phyloP scores from a whole-genome alignment of 768 basidiomycete genomes.

The Polyporus arcularius region DNA sequence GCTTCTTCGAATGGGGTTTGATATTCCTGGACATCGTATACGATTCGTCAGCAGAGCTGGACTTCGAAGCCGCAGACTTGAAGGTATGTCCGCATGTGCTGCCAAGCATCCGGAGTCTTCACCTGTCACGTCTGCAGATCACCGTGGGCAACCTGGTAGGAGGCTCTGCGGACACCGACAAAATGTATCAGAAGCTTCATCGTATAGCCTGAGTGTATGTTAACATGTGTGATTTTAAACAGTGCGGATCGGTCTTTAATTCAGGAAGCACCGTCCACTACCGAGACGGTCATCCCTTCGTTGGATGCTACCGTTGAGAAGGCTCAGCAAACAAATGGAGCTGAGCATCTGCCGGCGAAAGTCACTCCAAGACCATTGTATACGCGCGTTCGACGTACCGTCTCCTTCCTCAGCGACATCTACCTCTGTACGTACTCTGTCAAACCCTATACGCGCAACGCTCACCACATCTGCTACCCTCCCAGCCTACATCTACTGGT shows the following conservation, averaged over 20 bases:
- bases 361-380: not conserved
- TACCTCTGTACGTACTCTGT: conserved; percentile 55
- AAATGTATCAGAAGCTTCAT: conserved; percentile 49
- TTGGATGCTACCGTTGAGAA: not conserved
- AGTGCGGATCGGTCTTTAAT: not conserved
- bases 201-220: conserved; percentile 39
- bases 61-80: conserved; percentile 55
- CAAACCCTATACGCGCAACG: conserved; percentile 1
- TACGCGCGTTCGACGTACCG: conserved; percentile 2
- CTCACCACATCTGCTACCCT: not conserved
- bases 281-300: not conserved
- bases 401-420: conserved; percentile 43
- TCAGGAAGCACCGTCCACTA: not conserved
- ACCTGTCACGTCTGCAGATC: conserved; percentile 21
- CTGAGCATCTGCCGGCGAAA: not conserved
- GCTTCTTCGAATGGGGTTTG: conserved; percentile 86
- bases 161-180: conserved; percentile 26
- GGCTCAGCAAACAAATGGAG: not conserved
- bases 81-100: conserved; percentile 39
- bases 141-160: conserved; percentile 25
- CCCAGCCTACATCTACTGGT: conserved; percentile 80
- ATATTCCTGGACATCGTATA: conserved; percentile 73
- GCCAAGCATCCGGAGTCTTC: no score
- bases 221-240: conserved; percentile 3
- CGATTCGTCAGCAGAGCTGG: conserved; percentile 65